Conservation (phyloP, 228 moss, liverwort and hornwort genomes). For the Sphagnum magellanicum region DNA sequence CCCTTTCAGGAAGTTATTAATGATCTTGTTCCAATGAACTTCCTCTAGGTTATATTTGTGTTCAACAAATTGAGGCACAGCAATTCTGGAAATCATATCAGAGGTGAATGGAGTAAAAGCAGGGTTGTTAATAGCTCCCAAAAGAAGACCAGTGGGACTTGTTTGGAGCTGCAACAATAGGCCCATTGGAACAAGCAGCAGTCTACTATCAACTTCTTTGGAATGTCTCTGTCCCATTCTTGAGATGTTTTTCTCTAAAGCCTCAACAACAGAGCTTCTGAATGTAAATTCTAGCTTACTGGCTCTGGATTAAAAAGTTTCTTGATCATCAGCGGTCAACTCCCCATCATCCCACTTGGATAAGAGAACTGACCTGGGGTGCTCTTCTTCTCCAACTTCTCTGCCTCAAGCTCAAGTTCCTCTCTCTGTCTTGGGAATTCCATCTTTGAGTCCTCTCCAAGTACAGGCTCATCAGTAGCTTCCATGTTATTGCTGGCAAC, state of each 20-base stretch:
- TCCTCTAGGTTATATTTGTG: too few relatives aligned
- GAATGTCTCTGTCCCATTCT: neutral
- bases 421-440: conserved; percentile 18
- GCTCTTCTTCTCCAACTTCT: conserved; percentile 33
- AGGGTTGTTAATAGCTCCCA: neutral
- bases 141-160: neutral
- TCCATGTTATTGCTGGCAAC: conserved; percentile 8
- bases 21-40: neutral
- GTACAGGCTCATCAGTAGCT: conserved; percentile 21
- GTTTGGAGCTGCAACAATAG: neutral
- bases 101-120: conserved; percentile 6
- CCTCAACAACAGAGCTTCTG: neutral
- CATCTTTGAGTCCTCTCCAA: conserved; percentile 23
- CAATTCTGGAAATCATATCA: conserved; percentile 8
- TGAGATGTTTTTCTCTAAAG: too few relatives aligned
- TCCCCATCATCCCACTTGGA: conserved; percentile 33
- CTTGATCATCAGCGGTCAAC: conserved; percentile 32
- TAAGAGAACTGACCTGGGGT: conserved; percentile 45
- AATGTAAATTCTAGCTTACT: conserved; percentile 16
- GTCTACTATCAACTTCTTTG: too few relatives aligned
- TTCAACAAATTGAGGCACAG: neutral
- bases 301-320: conserved; percentile 24
- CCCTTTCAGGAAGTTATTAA: neutral
- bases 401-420: conserved; percentile 15
- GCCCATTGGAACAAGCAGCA: conserved; percentile 4